phyloP scores from a whole-genome alignment of 2,329 filamentous ascomycete species.

The Thelonectria olida region DNA sequence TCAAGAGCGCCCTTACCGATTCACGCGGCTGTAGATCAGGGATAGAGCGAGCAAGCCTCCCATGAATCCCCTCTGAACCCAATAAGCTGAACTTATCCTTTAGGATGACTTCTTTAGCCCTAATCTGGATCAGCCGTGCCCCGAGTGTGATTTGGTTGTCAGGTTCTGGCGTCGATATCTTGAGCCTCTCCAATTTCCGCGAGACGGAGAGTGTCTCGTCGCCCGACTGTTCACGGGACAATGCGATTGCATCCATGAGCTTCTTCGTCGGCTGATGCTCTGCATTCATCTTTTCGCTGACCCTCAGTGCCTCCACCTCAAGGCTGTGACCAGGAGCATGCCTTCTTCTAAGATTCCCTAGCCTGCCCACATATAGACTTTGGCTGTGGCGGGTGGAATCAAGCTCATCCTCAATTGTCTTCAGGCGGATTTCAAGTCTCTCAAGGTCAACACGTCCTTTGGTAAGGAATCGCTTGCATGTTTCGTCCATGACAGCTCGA shows the following conservation, averaged over 20 bases:
- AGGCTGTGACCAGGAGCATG: background rate
- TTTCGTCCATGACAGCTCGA: slow-evolving; percentile 67
- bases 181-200: too few relatives aligned
- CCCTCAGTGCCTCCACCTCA: slow-evolving; percentile 21
- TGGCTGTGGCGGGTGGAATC: background rate
- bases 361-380: background rate
- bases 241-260: slow-evolving; percentile 9
- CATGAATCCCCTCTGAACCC: background rate
- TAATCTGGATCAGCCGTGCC: background rate
- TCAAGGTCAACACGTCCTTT: slow-evolving; percentile 46
- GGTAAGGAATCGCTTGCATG: slow-evolving; percentile 67
- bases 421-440: slow-evolving; percentile 37
- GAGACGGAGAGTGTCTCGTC: too few relatives aligned
- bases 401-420: slow-evolving; percentile 11
- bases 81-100: slow-evolving; percentile 2
- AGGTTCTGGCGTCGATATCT: too few relatives aligned
- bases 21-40: too few relatives aligned
- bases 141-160: slow-evolving; percentile 4
- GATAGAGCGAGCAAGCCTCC: too few relatives aligned
- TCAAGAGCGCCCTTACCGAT: background rate
- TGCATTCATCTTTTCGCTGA: slow-evolving; percentile 26
- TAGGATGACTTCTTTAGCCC: background rate
- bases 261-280: background rate
- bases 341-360: background rate
- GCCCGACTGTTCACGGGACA: background rate